These are phyloP conservation scores for Penicillium griseofulvum DNA, from an alignment of 2,329 filamentous ascomycete genomes.

Conservation along the genomic window DNA sequence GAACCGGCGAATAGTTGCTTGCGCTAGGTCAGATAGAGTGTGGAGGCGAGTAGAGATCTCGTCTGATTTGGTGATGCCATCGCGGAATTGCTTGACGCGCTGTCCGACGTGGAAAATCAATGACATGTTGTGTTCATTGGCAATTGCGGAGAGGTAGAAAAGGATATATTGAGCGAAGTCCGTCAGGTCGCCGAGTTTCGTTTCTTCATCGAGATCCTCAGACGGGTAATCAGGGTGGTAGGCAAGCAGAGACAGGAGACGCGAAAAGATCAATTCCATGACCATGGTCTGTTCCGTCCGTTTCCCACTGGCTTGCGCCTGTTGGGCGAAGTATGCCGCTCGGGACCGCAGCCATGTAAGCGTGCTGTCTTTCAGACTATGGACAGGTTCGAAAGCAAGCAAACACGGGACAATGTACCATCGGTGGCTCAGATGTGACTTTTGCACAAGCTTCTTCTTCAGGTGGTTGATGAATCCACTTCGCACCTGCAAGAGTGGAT, in stretches of 20 bases:
- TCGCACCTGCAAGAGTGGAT: conserved; percentile 70
- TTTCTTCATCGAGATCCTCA: conserved; percentile 35
- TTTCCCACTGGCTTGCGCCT: conserved; percentile 37
- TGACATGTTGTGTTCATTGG: conserved; percentile 80
- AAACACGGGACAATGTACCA: conserved; percentile 91
- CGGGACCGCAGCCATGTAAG: conserved; percentile 88
- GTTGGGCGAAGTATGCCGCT: conserved; percentile 61
- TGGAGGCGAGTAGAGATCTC: conserved; percentile 60
- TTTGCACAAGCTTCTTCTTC: conserved; percentile 63
- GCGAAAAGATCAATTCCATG: conserved; percentile 77
- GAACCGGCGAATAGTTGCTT: conserved; percentile 77
- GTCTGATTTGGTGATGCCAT: conserved; percentile 64
- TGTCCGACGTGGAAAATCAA: conserved; percentile 91
- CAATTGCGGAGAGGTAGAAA: conserved; percentile 80
- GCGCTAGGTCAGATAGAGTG: conserved; percentile 81
- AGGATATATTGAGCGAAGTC: conserved; percentile 87
- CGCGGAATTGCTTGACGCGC: conserved; percentile 83
- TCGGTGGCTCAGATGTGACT: conserved; percentile 71
- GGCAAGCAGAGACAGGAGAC: conserved; percentile 81
- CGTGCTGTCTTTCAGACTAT: conserved; percentile 69
- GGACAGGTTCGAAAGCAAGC: conserved; percentile 81
- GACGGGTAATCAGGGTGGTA: conserved; percentile 83
- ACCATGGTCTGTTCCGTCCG: conserved; percentile 56
- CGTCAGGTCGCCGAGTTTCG: conserved; percentile 60
- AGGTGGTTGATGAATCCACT: conserved; percentile 77